phyloP scores from a whole-genome alignment of 768 basidiomycete genomes.

The Auricularia cornea region DNA sequence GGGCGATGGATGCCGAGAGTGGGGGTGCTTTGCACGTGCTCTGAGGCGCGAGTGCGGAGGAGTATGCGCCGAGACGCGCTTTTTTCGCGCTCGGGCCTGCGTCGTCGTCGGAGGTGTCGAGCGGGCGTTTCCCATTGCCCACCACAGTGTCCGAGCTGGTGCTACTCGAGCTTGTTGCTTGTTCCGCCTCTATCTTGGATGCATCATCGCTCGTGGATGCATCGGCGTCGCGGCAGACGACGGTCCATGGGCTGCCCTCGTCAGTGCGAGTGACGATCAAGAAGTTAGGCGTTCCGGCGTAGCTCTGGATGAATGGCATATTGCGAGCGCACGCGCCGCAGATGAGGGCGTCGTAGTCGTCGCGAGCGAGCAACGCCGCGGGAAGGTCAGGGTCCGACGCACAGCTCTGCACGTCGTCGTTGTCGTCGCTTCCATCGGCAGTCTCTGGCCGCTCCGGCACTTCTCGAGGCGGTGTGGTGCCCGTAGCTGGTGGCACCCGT shows the following conservation, averaged over 20 bases:
- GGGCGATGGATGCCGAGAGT: conserved; percentile 13
- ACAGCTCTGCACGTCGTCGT: conserved; percentile 48
- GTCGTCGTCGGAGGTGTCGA: not conserved
- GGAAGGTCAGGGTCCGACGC: conserved; percentile 52
- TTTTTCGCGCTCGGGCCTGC: not conserved
- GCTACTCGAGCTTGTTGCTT: not conserved
- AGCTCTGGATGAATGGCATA: conserved; percentile 44
- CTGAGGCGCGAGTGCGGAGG: conserved; percentile 23
- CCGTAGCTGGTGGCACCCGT: conserved; percentile 18
- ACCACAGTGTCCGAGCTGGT: not conserved
- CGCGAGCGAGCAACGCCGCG: conserved; percentile 54
- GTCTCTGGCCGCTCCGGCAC: conserved; percentile 20
- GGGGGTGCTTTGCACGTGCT: conserved; percentile 31
- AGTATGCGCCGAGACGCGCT: conserved; percentile 23
- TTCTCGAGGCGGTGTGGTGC: conserved; percentile 40
- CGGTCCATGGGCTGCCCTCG: conserved; percentile 37
- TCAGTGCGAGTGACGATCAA: conserved; percentile 53
- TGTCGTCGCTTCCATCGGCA: no score
- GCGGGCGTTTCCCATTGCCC: no score
- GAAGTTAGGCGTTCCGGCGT: conserved; percentile 61
- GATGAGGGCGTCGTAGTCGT: conserved; percentile 68
- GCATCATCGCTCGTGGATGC: conserved; percentile 10
- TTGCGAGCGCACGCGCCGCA: conserved; percentile 61
- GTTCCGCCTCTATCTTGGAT: conserved; percentile 9
- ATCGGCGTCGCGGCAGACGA: conserved; percentile 25